These are phyloP conservation scores for Vitis hybrid DNA, from an alignment of 177 flowering plant genomes.

Conservation along the genomic window DNA sequence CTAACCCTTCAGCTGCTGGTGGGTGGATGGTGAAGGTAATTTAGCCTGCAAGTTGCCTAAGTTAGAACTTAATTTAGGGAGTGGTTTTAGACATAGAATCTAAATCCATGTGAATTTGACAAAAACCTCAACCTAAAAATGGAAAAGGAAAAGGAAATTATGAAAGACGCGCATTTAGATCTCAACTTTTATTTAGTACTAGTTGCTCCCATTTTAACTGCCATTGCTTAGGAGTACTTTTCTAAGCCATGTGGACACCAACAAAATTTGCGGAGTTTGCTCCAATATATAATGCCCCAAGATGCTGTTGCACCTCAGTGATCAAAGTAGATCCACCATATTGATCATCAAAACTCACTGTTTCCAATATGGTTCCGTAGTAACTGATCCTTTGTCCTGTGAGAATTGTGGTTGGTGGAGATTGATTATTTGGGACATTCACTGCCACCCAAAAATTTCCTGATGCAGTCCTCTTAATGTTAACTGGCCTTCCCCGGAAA, in stretches of 20 bases:
- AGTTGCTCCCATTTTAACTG: no score
- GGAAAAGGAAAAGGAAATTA: no score
- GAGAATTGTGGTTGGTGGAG: not conserved
- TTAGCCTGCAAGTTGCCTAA: no score
- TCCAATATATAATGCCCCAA: not conserved
- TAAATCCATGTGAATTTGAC: no score
- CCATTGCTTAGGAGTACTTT: no score
- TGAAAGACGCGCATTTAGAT: no score
- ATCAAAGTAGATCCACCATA: not conserved
- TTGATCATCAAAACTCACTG: not conserved
- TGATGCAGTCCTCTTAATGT: constrained; percentile 6
- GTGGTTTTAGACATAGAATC: no score
- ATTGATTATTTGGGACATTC: not conserved
- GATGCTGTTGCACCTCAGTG: constrained; percentile 3
- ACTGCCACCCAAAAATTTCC: constrained; percentile 29
- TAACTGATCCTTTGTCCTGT: not conserved
- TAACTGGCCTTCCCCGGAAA: constrained; percentile 12
- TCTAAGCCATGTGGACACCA: not conserved
- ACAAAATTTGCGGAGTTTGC: not conserved
- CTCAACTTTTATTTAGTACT: no score
- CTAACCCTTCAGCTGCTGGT: no score
- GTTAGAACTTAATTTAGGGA: no score
- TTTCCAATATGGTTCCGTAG: not conserved
- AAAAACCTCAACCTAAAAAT: no score
- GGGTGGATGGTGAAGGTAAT: no score